Conservation (phyloP, 768 basidiomycete genomes). For the Pisolithus microcarpus region DNA sequence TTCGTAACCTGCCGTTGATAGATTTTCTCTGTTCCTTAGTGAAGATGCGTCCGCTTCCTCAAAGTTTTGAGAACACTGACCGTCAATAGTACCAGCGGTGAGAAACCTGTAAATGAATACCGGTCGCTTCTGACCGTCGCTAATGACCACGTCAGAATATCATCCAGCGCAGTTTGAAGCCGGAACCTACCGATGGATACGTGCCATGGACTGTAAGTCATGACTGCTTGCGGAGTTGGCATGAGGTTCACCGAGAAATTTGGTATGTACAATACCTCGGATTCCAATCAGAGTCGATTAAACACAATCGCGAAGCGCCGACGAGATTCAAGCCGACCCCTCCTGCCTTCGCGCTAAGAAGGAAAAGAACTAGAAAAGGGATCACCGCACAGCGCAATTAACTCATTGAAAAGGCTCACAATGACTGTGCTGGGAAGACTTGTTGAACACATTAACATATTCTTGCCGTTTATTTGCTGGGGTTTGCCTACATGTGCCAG, state of each 20-base stretch:
- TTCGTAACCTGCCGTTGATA: constrained; percentile 94
- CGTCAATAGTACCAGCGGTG: constrained; percentile 87
- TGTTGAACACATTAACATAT: constrained; percentile 86
- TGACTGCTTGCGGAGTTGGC: constrained; percentile 43
- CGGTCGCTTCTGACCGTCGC: constrained; percentile 89
- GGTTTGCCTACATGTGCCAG: constrained; percentile 49
- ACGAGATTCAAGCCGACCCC: constrained; percentile 92
- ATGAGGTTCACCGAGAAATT: neutral
- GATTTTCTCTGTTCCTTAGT: constrained; percentile 61
- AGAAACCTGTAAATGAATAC: constrained; percentile 87
- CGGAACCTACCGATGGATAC: constrained; percentile 72
- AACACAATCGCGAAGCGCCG: constrained; percentile 80
- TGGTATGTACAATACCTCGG: constrained; percentile 48
- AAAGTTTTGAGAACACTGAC: constrained; percentile 28
- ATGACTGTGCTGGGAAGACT: constrained; percentile 56
- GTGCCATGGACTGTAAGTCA: constrained; percentile 95
- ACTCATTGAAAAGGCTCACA: constrained; percentile 40
- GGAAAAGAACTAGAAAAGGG: constrained; percentile 62
- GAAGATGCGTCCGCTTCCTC: constrained; percentile 1
- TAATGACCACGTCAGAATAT: constrained; percentile 23
- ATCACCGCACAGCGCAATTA: neutral
- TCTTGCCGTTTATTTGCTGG: constrained; percentile 73
- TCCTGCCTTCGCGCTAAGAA: constrained; percentile 92
- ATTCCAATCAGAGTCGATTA: constrained; percentile 93
- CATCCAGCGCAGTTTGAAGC: constrained; percentile 2